These are phyloP conservation scores for Beauveria sp. DNA, from an alignment of 2,329 filamentous ascomycete species.

Conservation along the genomic window DNA sequence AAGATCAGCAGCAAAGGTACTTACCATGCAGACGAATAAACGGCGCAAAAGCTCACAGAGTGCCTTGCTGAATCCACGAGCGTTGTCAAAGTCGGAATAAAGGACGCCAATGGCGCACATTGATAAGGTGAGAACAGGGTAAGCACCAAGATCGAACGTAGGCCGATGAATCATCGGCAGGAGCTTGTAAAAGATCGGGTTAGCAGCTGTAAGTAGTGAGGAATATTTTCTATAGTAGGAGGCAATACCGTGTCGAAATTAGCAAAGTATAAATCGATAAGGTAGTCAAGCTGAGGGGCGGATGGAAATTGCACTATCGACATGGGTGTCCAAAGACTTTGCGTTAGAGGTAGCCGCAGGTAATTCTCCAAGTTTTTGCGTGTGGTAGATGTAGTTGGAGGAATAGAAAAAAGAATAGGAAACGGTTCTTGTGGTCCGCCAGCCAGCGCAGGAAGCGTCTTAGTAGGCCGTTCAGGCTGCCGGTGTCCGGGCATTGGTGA, in stretches of 20 bases:
- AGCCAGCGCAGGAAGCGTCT: not conserved
- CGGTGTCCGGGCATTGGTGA: not conserved
- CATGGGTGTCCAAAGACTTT: not conserved
- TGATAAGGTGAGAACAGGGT: not conserved
- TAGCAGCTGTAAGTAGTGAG: not conserved
- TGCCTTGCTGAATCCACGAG: not conserved
- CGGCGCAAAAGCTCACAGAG: not conserved
- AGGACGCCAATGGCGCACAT: not conserved
- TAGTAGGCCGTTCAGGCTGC: not conserved
- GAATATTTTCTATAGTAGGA: not conserved
- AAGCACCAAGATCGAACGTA: not conserved
- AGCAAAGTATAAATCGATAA: not conserved
- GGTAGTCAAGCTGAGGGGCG: not conserved
- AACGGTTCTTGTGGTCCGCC: not conserved
- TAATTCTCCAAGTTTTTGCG: not conserved
- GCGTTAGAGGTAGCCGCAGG: not conserved
- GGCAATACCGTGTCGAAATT: not conserved
- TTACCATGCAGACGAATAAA: not conserved
- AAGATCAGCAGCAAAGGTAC: not conserved
- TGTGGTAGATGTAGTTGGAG: not conserved
- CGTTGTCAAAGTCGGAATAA: not conserved
- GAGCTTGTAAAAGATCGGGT: not conserved
- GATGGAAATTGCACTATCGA: not conserved
- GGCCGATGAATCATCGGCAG: not conserved
- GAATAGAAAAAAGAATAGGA: not conserved